Conservation (phyloP, 306 rosid species). For the Luffa acutangula region DNA sequence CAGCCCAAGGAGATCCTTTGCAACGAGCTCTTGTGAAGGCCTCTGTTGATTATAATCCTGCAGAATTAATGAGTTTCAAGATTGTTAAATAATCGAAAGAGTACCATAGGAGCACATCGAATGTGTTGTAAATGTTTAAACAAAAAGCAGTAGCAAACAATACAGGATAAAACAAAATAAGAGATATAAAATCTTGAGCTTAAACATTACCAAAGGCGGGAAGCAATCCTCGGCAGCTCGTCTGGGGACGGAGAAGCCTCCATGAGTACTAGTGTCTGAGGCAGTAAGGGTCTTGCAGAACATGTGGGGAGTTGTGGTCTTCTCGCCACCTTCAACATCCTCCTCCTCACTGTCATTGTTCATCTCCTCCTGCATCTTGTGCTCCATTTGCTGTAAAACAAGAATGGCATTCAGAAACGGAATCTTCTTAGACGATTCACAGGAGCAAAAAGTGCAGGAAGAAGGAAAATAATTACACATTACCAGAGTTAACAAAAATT, state of each 20-base stretch:
- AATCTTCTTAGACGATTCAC: background rate
- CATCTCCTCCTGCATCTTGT: constrained; percentile 32
- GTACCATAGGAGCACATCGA: background rate
- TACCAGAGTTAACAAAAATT: background rate
- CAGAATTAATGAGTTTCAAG: background rate
- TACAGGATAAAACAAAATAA: background rate
- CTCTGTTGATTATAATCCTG: constrained; percentile 89
- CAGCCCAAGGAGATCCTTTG: constrained; percentile 86
- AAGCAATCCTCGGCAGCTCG: constrained; percentile 99
- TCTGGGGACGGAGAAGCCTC: constrained; percentile 97
- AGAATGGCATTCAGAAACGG: constrained; percentile 1
- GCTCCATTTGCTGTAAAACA: constrained; percentile 42
- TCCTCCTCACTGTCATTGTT: constrained; percentile 57
- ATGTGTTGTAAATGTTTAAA: background rate
- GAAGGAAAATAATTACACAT: background rate
- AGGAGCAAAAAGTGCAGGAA: background rate
- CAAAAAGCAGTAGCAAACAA: background rate
- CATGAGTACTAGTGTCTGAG: constrained; percentile 97
- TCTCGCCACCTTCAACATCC: constrained; percentile 51
- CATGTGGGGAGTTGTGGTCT: constrained; percentile 89
- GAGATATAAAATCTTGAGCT: background rate
- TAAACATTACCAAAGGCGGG: constrained; percentile 71
- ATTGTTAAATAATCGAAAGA: background rate
- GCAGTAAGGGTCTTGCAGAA: constrained; percentile 99
- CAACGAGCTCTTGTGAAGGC: constrained; percentile 96